phyloP scores from a whole-genome alignment of 1,284 basidiomycete species.

The Phlebopus sp. region DNA sequence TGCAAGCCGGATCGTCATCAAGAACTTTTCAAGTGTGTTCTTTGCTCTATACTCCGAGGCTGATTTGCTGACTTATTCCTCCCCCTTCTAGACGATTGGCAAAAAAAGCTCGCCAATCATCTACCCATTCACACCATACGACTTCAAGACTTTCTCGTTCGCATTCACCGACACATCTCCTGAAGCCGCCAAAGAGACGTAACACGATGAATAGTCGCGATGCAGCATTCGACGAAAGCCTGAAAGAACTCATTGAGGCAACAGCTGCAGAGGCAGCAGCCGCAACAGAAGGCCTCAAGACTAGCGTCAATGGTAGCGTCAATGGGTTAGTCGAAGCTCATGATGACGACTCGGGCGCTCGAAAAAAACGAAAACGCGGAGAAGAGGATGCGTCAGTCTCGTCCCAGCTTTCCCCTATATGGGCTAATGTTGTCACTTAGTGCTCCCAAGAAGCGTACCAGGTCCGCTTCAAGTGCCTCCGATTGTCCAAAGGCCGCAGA shows the following conservation, averaged over 20 bases:
- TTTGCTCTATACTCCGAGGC: conserved; percentile 3
- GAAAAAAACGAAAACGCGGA: conserved; percentile 71
- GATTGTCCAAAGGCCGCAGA: conserved; percentile 44
- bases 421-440: conserved; percentile 35
- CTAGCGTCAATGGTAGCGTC: conserved; percentile 23
- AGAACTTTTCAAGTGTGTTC: conserved; percentile 70
- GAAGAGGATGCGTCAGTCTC: conserved; percentile 66
- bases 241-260: conserved; percentile 68
- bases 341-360: conserved; percentile 44
- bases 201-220: conserved; percentile 98
- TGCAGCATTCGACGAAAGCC: conserved; percentile 88
- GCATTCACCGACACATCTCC: conserved; percentile 63
- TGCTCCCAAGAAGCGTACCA: conserved; percentile 59
- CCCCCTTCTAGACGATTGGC: conserved; percentile 50
- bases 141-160: conserved; percentile 67
- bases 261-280: conserved; percentile 64
- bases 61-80: conserved; percentile 11
- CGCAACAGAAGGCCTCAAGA: conserved; percentile 35
- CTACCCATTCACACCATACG: conserved; percentile 52
- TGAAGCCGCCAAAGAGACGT: conserved; percentile 72
- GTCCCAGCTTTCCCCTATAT: conserved; percentile 10
- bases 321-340: conserved; percentile 41
- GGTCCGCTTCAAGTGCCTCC: conserved; percentile 67
- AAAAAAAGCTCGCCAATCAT: conserved; percentile 63
- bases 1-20: conserved; percentile 87